phyloP scores from a whole-genome alignment of 129 eudicot genomes.

The Erigeron canadensis region DNA sequence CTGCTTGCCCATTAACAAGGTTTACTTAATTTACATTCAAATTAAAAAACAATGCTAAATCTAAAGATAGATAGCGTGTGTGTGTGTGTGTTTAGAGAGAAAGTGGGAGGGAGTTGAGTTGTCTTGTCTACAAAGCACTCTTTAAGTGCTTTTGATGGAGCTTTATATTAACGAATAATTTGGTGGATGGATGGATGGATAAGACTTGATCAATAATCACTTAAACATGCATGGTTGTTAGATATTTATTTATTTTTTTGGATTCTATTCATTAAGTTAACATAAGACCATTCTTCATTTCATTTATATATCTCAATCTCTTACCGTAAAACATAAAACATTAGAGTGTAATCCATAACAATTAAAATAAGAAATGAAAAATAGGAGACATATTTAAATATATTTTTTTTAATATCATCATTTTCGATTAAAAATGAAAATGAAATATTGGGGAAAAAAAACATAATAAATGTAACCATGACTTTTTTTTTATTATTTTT shows the following conservation, averaged over 20 bases:
- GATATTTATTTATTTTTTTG: not conserved
- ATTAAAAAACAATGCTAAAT: not conserved
- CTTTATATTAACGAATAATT: slow-evolving; percentile 1
- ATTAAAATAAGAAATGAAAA: no score
- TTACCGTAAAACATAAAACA: no score
- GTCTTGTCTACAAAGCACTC: slow-evolving; percentile 29
- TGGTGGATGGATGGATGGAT: slow-evolving; percentile 17
- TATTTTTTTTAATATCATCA: no score
- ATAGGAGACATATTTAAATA: no score
- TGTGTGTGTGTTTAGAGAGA: slow-evolving; percentile 9
- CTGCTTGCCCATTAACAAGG: slow-evolving; percentile 29
- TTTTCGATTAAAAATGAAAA: no score
- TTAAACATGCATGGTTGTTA: not conserved
- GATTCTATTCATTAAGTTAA: not conserved
- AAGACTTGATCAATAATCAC: slow-evolving; percentile 13
- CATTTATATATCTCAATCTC: no score
- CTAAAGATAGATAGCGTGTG: slow-evolving; percentile 9
- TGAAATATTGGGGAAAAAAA: no score
- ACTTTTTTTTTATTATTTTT: no score
- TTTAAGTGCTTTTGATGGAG: slow-evolving; percentile 16
- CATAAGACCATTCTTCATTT: not conserved
- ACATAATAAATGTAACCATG: no score
- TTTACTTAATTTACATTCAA: slow-evolving; percentile 32
- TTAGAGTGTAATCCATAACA: no score
- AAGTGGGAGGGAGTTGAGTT: slow-evolving; percentile 20